Base-by-base conservation (phyloP, 2,329 filamentous ascomycete genomes). In the Metarhizium anisopliae region DNA sequence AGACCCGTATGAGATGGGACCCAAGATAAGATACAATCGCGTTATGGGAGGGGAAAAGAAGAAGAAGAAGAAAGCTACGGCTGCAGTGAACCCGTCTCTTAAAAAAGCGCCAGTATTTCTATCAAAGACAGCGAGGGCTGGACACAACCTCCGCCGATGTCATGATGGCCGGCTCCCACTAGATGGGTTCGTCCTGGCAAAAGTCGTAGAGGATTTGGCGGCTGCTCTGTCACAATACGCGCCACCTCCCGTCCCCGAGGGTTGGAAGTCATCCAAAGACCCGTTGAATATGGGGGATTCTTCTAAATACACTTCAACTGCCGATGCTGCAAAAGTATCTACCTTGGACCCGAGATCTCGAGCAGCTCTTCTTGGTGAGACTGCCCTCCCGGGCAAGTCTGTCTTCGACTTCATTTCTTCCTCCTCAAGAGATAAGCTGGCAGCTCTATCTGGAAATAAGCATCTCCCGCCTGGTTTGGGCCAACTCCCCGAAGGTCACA, bases 321-420 rank as follows among this genome's bases (percentile, higher is more conserved):
- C 87, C 42, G 89, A 94, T 57, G 88, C 87, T 2, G 90, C 91
- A 8, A 92, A 86, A 69, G 76, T 82, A 2, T 94, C 90, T 0
- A 83, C 78, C 1, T 78, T 95, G 8, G 84, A 95, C 67, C 85
- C 90, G 0, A 86, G 83, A 65, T 78, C 86, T 47, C 84, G 94
- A 59, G 92, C 91, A 13, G 84, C 84, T 4, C 77, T 95, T 1
- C 78, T 97, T 1, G 92, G 92, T 40, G 93, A 96, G 72, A 77
- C 82, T 43, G 59, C 63, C 40, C 75, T 97, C 0, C 92, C 92
- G 0, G 90, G 90, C 0, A 96, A 97, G 73, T 97, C 94, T 0
- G 85, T 99, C 2, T 99, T 97, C 68, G 92, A 97, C 71, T 99
- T 89, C 70, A 80, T 99, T 61, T 89, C 89, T 0, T 78, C 89